Percentiles rank a stretch among this genome's conserved stretches.
These are phyloP conservation scores for Leccinum ochraceum DNA, from an alignment of 768 basidiomycete species.

Conservation along the genomic window DNA sequence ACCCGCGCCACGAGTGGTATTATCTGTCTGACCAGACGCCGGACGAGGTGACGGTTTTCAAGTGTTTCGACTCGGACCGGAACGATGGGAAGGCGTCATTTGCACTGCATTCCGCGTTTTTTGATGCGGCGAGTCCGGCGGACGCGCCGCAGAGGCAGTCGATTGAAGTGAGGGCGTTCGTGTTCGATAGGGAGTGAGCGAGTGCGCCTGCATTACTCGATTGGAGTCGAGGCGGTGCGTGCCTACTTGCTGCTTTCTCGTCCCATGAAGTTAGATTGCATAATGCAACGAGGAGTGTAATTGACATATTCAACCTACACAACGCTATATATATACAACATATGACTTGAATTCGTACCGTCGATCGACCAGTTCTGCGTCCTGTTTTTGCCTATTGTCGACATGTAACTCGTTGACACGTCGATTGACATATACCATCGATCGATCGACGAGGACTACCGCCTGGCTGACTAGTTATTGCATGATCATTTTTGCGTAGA, in stretches of 20 bases:
- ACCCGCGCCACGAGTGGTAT: too few species aligned
- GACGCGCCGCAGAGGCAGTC: slow-evolving; percentile 39
- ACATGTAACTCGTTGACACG: neutral
- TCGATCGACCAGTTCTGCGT: neutral
- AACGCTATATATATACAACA: too few species aligned
- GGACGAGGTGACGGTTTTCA: slow-evolving; percentile 41
- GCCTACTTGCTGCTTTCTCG: too few species aligned
- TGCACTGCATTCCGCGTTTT: slow-evolving; percentile 43
- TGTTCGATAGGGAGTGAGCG: slow-evolving; percentile 38
- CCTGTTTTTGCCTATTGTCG: neutral
- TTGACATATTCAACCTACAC: too few species aligned
- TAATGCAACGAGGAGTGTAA: too few species aligned
- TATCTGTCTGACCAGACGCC: too few species aligned
- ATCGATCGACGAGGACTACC: neutral
- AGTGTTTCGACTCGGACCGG: slow-evolving; percentile 43
- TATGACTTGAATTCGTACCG: neutral
- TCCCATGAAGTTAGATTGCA: too few species aligned
- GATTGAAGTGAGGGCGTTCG: slow-evolving; percentile 41
- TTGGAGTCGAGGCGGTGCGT: too few species aligned
- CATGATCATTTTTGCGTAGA: neutral
- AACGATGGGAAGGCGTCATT: slow-evolving; percentile 30
- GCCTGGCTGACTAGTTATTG: neutral
- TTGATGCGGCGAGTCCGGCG: slow-evolving; percentile 32
- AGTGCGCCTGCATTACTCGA: neutral
- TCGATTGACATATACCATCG: neutral